A percentile compares a stretch with the other conserved stretches of the same genome.
Conservation (phyloP, 192 early-diverging fungal species). For the Coemansia sp. region DNA sequence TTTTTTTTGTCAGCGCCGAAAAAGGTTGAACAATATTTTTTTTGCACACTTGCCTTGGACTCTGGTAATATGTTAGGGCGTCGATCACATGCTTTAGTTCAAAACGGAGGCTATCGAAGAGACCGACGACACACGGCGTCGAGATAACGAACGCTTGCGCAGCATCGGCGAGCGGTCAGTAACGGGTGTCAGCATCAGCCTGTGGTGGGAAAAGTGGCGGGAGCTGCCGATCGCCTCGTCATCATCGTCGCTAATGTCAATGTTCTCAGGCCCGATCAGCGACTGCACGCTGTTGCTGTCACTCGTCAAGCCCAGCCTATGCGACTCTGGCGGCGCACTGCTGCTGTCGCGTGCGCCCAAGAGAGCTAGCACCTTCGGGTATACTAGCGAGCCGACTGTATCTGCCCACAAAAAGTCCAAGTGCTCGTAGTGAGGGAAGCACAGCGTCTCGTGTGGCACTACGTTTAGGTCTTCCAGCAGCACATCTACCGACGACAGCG, state of each 20-base stretch:
- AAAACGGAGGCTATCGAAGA: constrained; percentile 13
- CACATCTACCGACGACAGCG: constrained; percentile 72
- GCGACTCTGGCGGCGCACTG: constrained; percentile 11
- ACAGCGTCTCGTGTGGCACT: constrained; percentile 56
- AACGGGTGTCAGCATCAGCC: constrained; percentile 6
- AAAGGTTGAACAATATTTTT: not conserved
- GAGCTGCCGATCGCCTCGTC: not conserved
- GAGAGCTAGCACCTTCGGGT: constrained; percentile 41
- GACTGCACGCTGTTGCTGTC: not conserved
- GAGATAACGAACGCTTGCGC: constrained; percentile 33
- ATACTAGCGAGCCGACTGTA: constrained; percentile 46
- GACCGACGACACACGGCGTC: constrained; percentile 40
- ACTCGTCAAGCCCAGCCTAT: not conserved
- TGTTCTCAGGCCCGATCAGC: not conserved
- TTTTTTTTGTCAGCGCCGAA: not conserved
- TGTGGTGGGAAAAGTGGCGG: no score
- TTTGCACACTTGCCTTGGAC: not conserved
- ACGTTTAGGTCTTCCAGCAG: constrained; percentile 59
- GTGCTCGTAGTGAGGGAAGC: constrained; percentile 81
- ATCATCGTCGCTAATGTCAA: not conserved
- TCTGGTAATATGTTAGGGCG: constrained; percentile 8
- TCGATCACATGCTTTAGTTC: constrained; percentile 14
- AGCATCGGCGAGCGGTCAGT: not conserved
- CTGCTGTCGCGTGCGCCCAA: constrained; percentile 35
- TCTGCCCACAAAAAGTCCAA: constrained; percentile 63